Evolutionary conservation across 345 rosid genomes (phyloP).

Genomic region (Hirschfeldia incana): DNA sequence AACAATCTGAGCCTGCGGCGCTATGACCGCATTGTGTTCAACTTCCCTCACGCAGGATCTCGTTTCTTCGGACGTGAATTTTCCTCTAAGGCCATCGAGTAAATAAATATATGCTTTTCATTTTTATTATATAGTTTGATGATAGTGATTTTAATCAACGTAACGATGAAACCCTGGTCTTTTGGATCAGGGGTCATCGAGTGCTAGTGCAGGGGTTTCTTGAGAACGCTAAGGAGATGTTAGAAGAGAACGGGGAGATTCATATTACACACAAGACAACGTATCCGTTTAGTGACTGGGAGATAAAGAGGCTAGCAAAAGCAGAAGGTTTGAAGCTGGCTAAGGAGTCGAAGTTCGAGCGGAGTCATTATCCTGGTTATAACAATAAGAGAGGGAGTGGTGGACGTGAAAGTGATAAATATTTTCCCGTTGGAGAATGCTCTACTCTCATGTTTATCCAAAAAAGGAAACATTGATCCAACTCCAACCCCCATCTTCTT

Average conservation of each 20-base stretch:
- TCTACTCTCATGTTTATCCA: constrained; percentile 36
- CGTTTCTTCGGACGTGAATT: constrained; percentile 37
- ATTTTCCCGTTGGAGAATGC: constrained; percentile 32
- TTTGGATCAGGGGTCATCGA: constrained; percentile 37
- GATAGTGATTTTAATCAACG: not conserved
- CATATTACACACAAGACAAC: constrained; percentile 61
- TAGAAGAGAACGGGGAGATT: constrained; percentile 48
- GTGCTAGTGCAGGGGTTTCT: constrained; percentile 48
- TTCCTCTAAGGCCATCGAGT: constrained; percentile 17
- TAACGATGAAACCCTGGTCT: not conserved
- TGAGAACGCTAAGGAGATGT: constrained; percentile 47
- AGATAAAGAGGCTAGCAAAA: constrained; percentile 37
- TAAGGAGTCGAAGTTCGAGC: constrained; percentile 30
- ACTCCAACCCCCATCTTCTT: not conserved
- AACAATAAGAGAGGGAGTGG: constrained; percentile 55
- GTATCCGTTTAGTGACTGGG: constrained; percentile 50
- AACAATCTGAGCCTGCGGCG: not conserved
- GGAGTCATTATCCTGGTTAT: constrained; percentile 51
- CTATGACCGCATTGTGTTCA: constrained; percentile 47
- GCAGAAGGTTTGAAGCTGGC: constrained; percentile 40
- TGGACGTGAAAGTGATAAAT: constrained; percentile 23
- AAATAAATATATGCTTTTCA: not conserved
- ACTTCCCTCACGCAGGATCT: constrained; percentile 52
- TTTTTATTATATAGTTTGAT: not conserved
- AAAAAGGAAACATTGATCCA: not conserved